Evolutionary conservation across 2,329 filamentous ascomycete species (phyloP), one percentile per base, ranked within the genome.

Genomic region (Pseudomassariella vexata): DNA sequence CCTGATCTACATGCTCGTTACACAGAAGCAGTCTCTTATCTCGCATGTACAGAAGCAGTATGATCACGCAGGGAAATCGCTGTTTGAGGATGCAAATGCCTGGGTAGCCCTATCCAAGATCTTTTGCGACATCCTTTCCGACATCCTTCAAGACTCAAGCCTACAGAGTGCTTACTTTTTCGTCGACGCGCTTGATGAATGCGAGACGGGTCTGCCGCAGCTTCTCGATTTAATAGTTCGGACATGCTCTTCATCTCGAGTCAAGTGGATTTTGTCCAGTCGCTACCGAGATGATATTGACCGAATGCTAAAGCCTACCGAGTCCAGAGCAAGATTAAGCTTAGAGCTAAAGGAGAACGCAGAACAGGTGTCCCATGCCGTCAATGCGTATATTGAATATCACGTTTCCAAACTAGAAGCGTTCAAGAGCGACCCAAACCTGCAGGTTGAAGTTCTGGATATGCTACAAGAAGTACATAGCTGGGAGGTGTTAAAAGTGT

Each of bases 151-250:
- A 25, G 60, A 68, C 33, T 41, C 49, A 1, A 40, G 19, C 6
- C 32, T 63, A n/a, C 17, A 40, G 4, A 40, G 5, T 0, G 52
- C 49, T 0, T 59, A 56, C 35, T 29, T 71, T 2, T 38, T 70
- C 3, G 47, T 72, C 17, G 63, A 72, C 45, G 65, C 60, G 1
- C 57, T 72, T 0, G 63, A 73, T 35, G 64, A 73, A 43, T 71
- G 65, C 37, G 8, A 4, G 3, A 36, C 17, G 6, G 56, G 46
- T 24, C 38, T 42, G 14, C 4, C 22, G 3, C 20, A 46, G 23
- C 57, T 68, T 20, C 47, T 66, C 6, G 30, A 55, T 4, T 43
- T 66, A 5, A 52, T 69, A 24, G 32, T 36, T 9, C 28, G 48
- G 30, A n/a, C n/a, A n/a, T n/a, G n/a, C n/a, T n/a, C n/a, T n/a